phyloP scores from a whole-genome alignment of 2,329 filamentous ascomycete genomes.

The Alternaria sp. region DNA sequence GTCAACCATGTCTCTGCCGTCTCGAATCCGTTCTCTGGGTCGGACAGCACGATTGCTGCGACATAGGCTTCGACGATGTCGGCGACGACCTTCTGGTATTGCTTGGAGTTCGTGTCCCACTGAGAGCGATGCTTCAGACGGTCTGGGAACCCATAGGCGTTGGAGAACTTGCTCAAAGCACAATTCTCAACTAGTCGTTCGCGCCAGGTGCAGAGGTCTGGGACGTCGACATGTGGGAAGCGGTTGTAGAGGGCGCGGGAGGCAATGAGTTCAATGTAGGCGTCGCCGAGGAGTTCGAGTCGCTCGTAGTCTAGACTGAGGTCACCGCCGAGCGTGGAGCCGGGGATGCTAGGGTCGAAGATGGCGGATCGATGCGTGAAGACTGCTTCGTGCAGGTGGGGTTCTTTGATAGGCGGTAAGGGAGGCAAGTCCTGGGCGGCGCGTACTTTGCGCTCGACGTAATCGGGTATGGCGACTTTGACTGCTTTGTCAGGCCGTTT shows the following conservation, averaged over 20 bases:
- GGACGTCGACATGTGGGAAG: conserved; percentile 69
- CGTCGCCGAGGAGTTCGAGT: conserved; percentile 88
- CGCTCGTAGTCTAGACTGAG: conserved; percentile 69
- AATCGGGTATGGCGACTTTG: conserved; percentile 33
- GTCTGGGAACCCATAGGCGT: conserved; percentile 72
- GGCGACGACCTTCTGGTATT: conserved; percentile 72
- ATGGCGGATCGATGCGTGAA: conserved; percentile 65
- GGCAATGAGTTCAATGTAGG: conserved; percentile 79
- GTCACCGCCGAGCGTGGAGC: conserved; percentile 23
- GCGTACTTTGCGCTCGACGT: conserved; percentile 33
- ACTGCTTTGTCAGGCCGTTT: conserved; percentile 30
- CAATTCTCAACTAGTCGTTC: conserved; percentile 82
- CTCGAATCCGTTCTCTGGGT: conserved; percentile 66
- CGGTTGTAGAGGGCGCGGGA: conserved; percentile 76
- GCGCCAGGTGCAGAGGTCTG: conserved; percentile 75
- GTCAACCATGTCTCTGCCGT: conserved; percentile 74
- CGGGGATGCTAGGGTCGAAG: conserved; percentile 23
- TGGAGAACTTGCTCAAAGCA: conserved; percentile 73
- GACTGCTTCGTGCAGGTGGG: conserved; percentile 64
- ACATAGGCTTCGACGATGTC: conserved; percentile 94
- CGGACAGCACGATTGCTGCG: conserved; percentile 75
- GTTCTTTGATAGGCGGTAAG: conserved; percentile 67
- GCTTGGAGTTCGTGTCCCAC: conserved; percentile 38
- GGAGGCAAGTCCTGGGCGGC: conserved; percentile 57
- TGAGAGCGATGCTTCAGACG: conserved; percentile 61